Evolutionary conservation across 208 protist genomes (phyloP).

Genomic region (Novymonas esmeraldas): DNA sequence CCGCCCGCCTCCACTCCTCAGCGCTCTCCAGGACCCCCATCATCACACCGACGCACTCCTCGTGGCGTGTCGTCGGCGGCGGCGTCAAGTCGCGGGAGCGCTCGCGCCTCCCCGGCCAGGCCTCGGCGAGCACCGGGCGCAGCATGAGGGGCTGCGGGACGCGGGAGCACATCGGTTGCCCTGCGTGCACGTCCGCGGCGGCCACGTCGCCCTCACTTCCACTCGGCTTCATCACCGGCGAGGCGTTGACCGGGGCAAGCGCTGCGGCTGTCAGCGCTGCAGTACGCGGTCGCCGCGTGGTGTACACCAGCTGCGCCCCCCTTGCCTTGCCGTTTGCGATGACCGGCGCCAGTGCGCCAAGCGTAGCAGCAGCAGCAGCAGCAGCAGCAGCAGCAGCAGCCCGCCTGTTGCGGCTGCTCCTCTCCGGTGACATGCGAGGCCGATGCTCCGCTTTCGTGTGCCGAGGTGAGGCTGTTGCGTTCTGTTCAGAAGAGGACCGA

Average conservation of each 20-base stretch:
- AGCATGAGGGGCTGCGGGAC: not conserved
- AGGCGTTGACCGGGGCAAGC: not conserved
- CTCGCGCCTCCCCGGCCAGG: slow-evolving; percentile 8
- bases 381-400: not conserved
- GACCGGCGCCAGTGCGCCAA: not conserved
- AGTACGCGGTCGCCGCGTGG: slow-evolving; percentile 12
- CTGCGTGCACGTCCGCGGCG: not conserved
- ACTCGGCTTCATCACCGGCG: not conserved
- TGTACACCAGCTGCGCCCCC: slow-evolving; percentile 14
- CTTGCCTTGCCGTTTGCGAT: not conserved
- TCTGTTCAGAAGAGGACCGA: slow-evolving; percentile 12
- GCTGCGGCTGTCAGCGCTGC: not conserved
- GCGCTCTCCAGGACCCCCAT: no score
- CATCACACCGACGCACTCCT: not conserved
- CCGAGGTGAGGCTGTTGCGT: not conserved
- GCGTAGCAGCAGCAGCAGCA: no score
- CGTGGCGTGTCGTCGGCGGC: slow-evolving; percentile 17
- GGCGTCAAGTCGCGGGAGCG: slow-evolving; percentile 1
- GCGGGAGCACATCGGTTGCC: not conserved
- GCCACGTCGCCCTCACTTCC: not conserved
- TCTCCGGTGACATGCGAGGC: not conserved
- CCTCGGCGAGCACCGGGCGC: not conserved
- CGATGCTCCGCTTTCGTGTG: not conserved
- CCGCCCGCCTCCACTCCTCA: no score
- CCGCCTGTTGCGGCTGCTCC: not conserved